Evolutionary conservation across 306 rosid genomes (phyloP).

Genomic region (Rosa chinensis): DNA sequence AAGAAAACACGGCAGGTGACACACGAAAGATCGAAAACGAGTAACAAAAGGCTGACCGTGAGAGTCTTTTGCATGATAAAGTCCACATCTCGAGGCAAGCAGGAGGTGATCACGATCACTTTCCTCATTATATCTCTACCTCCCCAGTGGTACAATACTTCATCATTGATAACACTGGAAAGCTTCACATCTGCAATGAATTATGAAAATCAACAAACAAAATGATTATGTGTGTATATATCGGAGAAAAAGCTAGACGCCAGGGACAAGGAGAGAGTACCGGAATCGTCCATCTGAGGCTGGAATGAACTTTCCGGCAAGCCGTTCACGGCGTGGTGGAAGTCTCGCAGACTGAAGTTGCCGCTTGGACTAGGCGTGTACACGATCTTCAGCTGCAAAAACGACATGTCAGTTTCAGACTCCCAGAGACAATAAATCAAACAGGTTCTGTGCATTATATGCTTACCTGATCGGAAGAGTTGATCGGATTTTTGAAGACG

Average conservation of each 20-base stretch:
- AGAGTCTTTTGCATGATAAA: constrained; percentile 50
- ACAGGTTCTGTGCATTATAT: background rate
- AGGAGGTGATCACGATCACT: constrained; percentile 58
- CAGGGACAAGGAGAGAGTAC: constrained; percentile 23
- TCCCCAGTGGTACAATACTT: constrained; percentile 71
- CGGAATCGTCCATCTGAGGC: constrained; percentile 39
- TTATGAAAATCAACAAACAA: background rate
- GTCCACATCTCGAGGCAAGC: constrained; percentile 54
- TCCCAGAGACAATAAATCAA: background rate
- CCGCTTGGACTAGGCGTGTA: constrained; percentile 45
- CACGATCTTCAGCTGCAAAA: constrained; percentile 53
- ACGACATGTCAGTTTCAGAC: constrained; percentile 6
- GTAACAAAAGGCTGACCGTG: constrained; percentile 40
- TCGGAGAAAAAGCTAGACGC: background rate
- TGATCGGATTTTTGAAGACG: constrained; percentile 41
- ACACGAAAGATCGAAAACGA: background rate
- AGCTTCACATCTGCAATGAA: constrained; percentile 51
- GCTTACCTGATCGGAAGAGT: constrained; percentile 53
- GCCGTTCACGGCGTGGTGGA: constrained; percentile 59
- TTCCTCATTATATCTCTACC: constrained; percentile 67
- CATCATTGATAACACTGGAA: constrained; percentile 58
- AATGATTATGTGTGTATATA: background rate
- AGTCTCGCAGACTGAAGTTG: constrained; percentile 61
- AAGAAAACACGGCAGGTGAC: background rate
- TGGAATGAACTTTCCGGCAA: constrained; percentile 58